Percentiles rank a stretch among this genome's conserved stretches.
Conservation (phyloP, 257 asterid species). For the Nicotiana undulata region DNA sequence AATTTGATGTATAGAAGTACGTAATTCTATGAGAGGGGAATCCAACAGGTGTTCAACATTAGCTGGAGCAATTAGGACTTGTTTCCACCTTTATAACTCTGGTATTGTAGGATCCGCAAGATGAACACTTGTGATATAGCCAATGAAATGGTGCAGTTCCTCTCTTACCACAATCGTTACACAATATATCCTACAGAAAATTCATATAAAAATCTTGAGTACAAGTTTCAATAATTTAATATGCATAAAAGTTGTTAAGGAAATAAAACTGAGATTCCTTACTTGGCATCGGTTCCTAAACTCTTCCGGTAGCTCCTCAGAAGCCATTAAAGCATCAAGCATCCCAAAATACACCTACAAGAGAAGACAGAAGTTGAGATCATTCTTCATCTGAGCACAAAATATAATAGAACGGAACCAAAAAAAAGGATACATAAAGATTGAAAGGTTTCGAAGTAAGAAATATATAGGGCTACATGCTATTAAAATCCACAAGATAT, state of each 20-base stretch:
- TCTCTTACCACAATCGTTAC: slow-evolving; percentile 79
- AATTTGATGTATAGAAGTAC: background rate
- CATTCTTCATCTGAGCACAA: background rate
- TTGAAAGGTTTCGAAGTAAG: background rate
- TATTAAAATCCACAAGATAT: background rate
- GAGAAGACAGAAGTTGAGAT: background rate
- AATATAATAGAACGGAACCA: background rate
- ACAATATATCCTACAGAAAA: slow-evolving; percentile 58
- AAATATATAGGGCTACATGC: background rate
- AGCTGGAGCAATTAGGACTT: slow-evolving; percentile 46
- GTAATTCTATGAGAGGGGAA: background rate
- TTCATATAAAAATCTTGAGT: background rate
- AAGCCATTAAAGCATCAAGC: slow-evolving; percentile 94
- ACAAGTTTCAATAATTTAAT: background rate
- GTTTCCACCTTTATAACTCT: slow-evolving; percentile 79
- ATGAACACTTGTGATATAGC: slow-evolving; percentile 88
- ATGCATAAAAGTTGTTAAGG: background rate
- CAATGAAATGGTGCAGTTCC: slow-evolving; percentile 88
- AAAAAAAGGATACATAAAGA: background rate
- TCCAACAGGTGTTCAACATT: background rate
- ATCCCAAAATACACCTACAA: slow-evolving; percentile 85
- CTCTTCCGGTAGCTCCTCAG: slow-evolving; percentile 90
- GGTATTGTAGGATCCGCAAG: slow-evolving; percentile 80
- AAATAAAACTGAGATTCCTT: slow-evolving; percentile 2
- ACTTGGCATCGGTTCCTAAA: slow-evolving; percentile 78